A percentile compares a stretch with the other conserved stretches of the same genome.
Evolutionary conservation across 495 filamentous ascomycete species (phyloP).

Genomic region (Niebla homalea): DNA sequence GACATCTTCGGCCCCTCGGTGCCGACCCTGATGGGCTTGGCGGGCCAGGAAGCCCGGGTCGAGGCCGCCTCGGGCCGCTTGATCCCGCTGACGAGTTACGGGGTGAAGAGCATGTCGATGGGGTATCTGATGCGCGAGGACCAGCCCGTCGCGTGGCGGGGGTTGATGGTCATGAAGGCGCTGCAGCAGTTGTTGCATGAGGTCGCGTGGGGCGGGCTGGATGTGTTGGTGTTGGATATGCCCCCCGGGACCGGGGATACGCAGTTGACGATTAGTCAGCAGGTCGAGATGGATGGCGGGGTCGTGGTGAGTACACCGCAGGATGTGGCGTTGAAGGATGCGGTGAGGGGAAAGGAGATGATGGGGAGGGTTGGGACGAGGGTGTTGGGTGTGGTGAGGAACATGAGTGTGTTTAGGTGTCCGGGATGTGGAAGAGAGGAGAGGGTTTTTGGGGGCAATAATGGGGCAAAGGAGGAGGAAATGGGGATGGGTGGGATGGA

Average conservation of each 20-base stretch:
- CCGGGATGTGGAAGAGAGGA: constrained; percentile 61
- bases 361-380: constrained; percentile 68
- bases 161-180: constrained; percentile 95
- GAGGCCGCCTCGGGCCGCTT: constrained; percentile 44
- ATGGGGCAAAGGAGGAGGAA: constrained; percentile 28
- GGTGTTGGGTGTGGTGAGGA: constrained; percentile 83
- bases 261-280: constrained; percentile 86
- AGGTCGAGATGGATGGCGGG: constrained; percentile 71
- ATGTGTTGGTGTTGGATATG: constrained; percentile 79
- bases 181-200: constrained; percentile 89
- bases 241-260: constrained; percentile 93
- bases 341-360: constrained; percentile 81
- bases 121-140: constrained; percentile 75
- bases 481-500: constrained; percentile 39
- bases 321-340: constrained; percentile 77
- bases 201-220: constrained; percentile 75
- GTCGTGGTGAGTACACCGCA: constrained; percentile 92
- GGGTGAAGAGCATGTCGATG: constrained; percentile 96
- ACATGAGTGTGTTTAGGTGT: constrained; percentile 83
- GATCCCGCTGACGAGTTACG: constrained; percentile 84
- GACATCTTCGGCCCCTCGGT: constrained; percentile 96
- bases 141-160: constrained; percentile 86
- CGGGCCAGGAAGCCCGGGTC: constrained; percentile 50
- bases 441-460: constrained; percentile 60
- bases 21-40: constrained; percentile 75